Percentiles rank a stretch among this genome's conserved stretches.
Evolutionary conservation across 768 basidiomycete species (phyloP).

Genomic region (Pleurotus djamor): DNA sequence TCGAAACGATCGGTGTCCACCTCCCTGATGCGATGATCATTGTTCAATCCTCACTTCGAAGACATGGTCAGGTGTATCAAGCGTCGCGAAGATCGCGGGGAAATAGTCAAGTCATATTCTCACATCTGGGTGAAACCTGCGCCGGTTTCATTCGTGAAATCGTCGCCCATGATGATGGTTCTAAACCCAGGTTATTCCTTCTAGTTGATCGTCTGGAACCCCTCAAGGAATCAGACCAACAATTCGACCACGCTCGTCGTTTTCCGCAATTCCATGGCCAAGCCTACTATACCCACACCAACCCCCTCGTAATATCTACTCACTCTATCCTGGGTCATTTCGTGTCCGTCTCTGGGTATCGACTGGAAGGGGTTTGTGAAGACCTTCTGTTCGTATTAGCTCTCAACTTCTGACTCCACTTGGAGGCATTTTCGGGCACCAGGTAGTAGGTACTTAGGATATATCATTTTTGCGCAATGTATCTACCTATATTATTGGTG

Average conservation of each 20-base stretch:
- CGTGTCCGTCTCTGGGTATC: too few relatives aligned
- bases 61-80: neutral
- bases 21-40: neutral
- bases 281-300: neutral
- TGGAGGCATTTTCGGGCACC: too few relatives aligned
- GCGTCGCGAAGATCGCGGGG: neutral
- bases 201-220: neutral
- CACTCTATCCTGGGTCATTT: neutral
- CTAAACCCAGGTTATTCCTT: neutral
- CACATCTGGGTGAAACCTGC: neutral
- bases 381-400: too few relatives aligned
- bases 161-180: neutral
- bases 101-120: neutral
- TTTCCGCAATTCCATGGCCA: neutral
- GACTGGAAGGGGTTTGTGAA: too few relatives aligned
- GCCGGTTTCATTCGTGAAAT: neutral
- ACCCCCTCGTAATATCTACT: neutral
- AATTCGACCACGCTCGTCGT: neutral
- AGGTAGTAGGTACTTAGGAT: too few relatives aligned
- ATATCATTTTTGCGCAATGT: too few relatives aligned
- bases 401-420: too few relatives aligned
- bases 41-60: neutral
- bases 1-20: neutral
- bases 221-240: neutral
- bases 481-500: too few relatives aligned